Conservation (phyloP, 768 basidiomycete species). For the Mrakia hoshinonis region DNA sequence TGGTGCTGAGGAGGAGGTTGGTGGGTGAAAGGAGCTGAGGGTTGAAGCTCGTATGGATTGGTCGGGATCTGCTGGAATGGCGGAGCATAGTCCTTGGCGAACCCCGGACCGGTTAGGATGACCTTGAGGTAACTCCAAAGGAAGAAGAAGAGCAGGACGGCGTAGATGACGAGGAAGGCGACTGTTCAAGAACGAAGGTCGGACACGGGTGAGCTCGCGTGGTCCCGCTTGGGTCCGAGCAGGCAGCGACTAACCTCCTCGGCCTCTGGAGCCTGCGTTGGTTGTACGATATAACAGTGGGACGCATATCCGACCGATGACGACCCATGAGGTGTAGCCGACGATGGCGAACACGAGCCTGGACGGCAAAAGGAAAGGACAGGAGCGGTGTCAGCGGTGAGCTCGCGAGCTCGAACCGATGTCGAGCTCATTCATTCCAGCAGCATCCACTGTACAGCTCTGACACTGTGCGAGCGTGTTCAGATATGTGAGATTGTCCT, state of each 20-base stretch:
- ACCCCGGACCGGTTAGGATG: constrained; percentile 10
- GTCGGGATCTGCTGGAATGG: constrained; percentile 5
- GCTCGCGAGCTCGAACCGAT: not conserved
- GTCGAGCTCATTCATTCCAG: not conserved
- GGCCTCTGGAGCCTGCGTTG: not conserved
- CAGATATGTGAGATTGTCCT: not conserved
- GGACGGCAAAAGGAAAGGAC: not conserved
- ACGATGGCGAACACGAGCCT: constrained; percentile 13
- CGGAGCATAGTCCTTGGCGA: constrained; percentile 16
- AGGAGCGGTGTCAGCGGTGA: not conserved
- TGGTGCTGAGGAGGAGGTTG: not conserved
- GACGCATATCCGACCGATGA: constrained; percentile 17
- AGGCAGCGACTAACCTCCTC: constrained; percentile 11
- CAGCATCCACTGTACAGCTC: not conserved
- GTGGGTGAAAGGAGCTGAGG: not conserved
- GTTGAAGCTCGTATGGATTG: not conserved
- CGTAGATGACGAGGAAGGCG: constrained; percentile 13
- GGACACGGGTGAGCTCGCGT: not conserved
- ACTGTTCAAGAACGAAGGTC: not conserved
- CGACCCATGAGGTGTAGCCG: constrained; percentile 20
- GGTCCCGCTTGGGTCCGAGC: not conserved
- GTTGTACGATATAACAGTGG: constrained; percentile 17
- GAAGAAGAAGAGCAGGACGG: constrained; percentile 6
- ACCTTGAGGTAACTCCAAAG: constrained; percentile 24
- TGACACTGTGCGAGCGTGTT: not conserved